These are phyloP conservation scores for Castanea crenata DNA, from an alignment of 306 rosid species.

Conservation along the genomic window DNA sequence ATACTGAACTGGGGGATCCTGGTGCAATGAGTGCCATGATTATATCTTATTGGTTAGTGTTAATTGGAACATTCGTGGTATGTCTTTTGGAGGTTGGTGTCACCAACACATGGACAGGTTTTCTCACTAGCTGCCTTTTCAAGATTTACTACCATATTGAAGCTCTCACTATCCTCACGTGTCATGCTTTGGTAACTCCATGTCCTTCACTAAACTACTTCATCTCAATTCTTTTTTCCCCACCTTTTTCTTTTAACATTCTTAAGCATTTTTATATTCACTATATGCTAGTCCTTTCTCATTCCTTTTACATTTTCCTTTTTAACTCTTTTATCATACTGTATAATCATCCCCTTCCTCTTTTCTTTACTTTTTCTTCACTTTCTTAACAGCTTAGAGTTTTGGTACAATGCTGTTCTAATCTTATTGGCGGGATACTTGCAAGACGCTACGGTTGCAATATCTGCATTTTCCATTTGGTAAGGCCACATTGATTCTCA, in stretches of 20 bases:
- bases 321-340: not conserved
- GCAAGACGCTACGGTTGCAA: not conserved
- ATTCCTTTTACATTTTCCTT: not conserved
- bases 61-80: slow-evolving; percentile 46
- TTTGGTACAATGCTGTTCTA: not conserved
- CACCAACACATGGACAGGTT: slow-evolving; percentile 51
- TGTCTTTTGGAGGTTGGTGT: slow-evolving; percentile 55
- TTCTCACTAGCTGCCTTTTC: slow-evolving; percentile 49
- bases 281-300: too few relatives aligned
- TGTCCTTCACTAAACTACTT: too few relatives aligned
- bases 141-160: slow-evolving; percentile 55
- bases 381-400: not conserved
- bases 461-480: slow-evolving; percentile 3
- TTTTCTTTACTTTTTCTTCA: not conserved
- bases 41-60: slow-evolving; percentile 48
- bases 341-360: not conserved
- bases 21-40: slow-evolving; percentile 48
- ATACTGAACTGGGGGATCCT: slow-evolving; percentile 33
- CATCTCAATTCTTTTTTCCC: too few relatives aligned
- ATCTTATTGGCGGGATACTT: not conserved
- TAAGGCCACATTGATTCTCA: not conserved
- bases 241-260: too few relatives aligned
- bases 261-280: too few relatives aligned
- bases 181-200: slow-evolving; percentile 53
- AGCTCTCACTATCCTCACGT: slow-evolving; percentile 59